phyloP scores from a whole-genome alignment of 1,139 yeast species.

The Schwanniomyces etchellsii region DNA sequence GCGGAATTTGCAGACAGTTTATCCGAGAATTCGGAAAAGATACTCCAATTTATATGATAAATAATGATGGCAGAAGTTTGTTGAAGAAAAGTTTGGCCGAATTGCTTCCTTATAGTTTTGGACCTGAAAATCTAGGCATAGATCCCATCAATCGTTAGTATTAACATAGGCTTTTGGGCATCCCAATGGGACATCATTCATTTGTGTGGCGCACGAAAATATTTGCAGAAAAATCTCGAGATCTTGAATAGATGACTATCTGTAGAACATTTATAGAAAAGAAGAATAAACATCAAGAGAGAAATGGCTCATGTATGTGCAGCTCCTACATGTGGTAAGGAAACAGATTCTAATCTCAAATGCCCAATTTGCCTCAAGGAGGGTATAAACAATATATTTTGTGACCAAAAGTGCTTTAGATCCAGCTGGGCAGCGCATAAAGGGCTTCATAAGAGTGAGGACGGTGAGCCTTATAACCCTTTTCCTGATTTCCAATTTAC shows the following conservation, averaged over 20 bases:
- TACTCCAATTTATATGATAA: conserved; percentile 59
- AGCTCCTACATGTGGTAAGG: conserved; percentile 80
- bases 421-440: conserved; percentile 62
- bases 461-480: conserved; percentile 66
- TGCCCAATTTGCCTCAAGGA: conserved; percentile 90
- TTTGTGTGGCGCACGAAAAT: too few relatives aligned
- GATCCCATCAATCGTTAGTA: conserved; percentile 2
- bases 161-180: too few relatives aligned
- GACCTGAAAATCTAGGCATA: conserved; percentile 60
- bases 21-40: conserved; percentile 65
- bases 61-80: conserved; percentile 39
- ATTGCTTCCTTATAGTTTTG: conserved; percentile 78
- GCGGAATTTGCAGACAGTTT: conserved; percentile 92
- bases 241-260: too few relatives aligned
- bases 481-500: conserved; percentile 73
- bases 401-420: conserved; percentile 83
- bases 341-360: conserved; percentile 67
- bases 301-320: conserved; percentile 42
- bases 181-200: too few relatives aligned
- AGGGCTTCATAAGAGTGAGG: conserved; percentile 41
- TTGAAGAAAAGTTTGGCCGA: conserved; percentile 49
- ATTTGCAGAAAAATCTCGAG: too few relatives aligned
- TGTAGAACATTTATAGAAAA: too few relatives aligned
- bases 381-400: conserved; percentile 59
- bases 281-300: too few relatives aligned